Evolutionary conservation across 805 yeast species (phyloP).

Genomic region (Yamadazyma olivae): DNA sequence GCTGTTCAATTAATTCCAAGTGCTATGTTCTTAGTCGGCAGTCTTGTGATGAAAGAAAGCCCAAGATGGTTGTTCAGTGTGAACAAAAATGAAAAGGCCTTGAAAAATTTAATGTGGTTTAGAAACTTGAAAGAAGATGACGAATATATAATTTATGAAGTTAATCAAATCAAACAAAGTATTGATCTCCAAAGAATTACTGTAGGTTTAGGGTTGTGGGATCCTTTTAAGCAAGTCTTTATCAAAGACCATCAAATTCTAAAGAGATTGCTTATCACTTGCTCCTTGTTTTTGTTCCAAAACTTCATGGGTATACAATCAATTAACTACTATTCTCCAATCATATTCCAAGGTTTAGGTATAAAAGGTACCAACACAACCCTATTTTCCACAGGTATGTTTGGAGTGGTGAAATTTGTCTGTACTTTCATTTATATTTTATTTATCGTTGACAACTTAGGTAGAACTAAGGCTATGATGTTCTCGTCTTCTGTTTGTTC

Average conservation of each 20-base stretch:
- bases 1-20: conserved; percentile 37
- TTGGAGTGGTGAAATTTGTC: conserved; percentile 37
- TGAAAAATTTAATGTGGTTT: conserved; percentile 32
- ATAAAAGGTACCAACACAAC: conserved; percentile 36
- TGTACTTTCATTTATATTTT: conserved; percentile 32
- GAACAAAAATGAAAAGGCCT: conserved; percentile 27
- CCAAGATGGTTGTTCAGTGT: conserved; percentile 37
- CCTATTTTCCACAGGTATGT: conserved; percentile 38
- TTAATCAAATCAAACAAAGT: conserved; percentile 32
- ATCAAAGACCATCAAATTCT: conserved; percentile 22
- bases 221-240: conserved; percentile 31
- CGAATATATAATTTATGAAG: conserved; percentile 33
- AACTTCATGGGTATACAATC: conserved; percentile 40
- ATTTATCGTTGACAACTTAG: conserved; percentile 33
- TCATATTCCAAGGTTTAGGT: conserved; percentile 32
- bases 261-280: conserved; percentile 28
- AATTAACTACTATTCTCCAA: conserved; percentile 38
- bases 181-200: conserved; percentile 25
- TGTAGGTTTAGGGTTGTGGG: conserved; percentile 33
- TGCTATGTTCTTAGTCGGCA: conserved; percentile 31
- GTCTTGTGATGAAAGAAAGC: conserved; percentile 30
- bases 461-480: conserved; percentile 36
- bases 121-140: conserved; percentile 30
- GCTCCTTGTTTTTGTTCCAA: conserved; percentile 32
- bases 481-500: conserved; percentile 30